Conservation (phyloP, 345 rosid species). For the Eucalyptus polybractea region DNA sequence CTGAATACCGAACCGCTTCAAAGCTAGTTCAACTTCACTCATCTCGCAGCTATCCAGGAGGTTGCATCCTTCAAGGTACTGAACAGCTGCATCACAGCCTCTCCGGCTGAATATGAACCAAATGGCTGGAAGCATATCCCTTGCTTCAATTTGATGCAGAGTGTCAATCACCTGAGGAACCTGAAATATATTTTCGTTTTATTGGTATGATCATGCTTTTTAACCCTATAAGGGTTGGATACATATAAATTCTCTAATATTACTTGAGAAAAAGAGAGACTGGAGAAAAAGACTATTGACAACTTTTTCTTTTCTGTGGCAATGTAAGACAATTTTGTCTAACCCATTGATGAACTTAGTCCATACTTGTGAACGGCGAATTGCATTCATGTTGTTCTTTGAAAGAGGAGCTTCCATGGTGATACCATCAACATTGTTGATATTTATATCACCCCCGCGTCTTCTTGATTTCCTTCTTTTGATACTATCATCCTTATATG, state of each 20-base stretch:
- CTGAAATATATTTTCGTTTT: conserved; percentile 14
- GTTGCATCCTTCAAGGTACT: conserved; percentile 64
- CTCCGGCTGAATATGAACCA: conserved; percentile 93
- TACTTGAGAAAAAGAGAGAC: neutral
- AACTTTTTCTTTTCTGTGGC: neutral
- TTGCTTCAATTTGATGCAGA: conserved; percentile 55
- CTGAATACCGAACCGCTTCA: conserved; percentile 63
- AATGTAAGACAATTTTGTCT: neutral
- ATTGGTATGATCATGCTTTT: neutral
- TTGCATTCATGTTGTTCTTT: conserved; percentile 63
- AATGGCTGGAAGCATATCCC: conserved; percentile 85
- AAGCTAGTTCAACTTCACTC: conserved; percentile 81
- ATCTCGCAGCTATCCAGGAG: conserved; percentile 78
- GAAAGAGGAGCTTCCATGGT: conserved; percentile 53
- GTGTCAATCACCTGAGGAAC: conserved; percentile 83
- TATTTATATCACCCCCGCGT: conserved; percentile 25
- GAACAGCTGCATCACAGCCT: conserved; percentile 94
- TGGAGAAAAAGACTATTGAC: neutral
- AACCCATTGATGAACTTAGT: neutral
- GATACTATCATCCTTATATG: conserved; percentile 35
- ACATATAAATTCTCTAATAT: neutral
- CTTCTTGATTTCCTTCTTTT: conserved; percentile 62
- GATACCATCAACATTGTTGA: conserved; percentile 7
- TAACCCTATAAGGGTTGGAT: neutral
- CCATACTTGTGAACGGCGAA: conserved; percentile 74